Evolutionary conservation across 2,329 filamentous ascomycete species (phyloP), one percentile per base, ranked within the genome.

Genomic region (Alternaria gansuensis): DNA sequence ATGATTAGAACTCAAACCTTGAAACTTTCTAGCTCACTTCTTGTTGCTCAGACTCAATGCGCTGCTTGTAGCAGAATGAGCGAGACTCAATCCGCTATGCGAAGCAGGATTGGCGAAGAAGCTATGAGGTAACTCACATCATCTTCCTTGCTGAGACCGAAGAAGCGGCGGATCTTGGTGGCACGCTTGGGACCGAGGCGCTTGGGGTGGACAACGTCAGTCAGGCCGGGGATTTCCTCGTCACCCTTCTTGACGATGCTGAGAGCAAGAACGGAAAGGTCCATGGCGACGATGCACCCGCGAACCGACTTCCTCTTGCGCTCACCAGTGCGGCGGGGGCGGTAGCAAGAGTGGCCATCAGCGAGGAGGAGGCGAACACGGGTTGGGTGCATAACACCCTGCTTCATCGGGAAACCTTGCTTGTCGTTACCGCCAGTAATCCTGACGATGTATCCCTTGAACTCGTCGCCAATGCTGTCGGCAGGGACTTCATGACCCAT

Each of bases 381-480:
- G 82, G 92, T 95, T 78, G 95, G 93, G 83, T 96, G 91, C 88
- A 99, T 94, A 82, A 96, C 91, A 88, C 95, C 95, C 90, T 99
- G 96, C 93, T 99, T 99, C 95, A 99, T 99, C 77, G 95, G 95
- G 89, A 99, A 99, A 87, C 95, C 95, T 88, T 99, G 96, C 92
- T 99, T 99, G 91, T 99, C 95, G 91, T 99, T 99, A 81, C 96
- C 95, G 80, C 95, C 96, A 78, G 95, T 99, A 87, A 99, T 98
- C 82, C 89, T 90, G 90, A 99, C 93, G 86, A 99, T 90, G 88
- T 99, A 99, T 83, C 95, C 95, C 88, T 97, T 97, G 91, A 96
- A 99, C 86, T 99, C 95, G 81, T 98, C 93, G 79, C 95, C 95
- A 79, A 99, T 88, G 80, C 89, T 90, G 86, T 99, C 96, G 79